Conservation (phyloP, 176 grass and related monocot genomes). For the Oryza brachyantha region DNA sequence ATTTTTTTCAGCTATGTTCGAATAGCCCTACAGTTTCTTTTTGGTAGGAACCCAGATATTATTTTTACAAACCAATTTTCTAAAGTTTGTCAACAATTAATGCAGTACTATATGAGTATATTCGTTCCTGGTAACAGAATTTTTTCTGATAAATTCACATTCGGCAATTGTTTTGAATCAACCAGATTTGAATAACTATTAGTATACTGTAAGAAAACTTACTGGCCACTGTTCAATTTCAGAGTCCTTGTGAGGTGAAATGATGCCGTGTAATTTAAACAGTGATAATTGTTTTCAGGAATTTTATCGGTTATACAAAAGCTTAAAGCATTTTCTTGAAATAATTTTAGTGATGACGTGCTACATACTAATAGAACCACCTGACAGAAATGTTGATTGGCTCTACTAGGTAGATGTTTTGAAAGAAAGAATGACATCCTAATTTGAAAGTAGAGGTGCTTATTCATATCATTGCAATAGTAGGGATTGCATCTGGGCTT, state of each 20-base stretch:
- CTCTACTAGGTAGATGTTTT: not conserved
- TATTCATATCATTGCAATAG: slow-evolving; percentile 5
- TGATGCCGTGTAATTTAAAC: not conserved
- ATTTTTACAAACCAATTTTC: not conserved
- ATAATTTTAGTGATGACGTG: not conserved
- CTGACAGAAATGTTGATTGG: not conserved
- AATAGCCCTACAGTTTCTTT: not conserved
- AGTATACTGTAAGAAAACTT: not conserved
- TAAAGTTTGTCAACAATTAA: not conserved
- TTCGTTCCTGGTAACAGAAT: not conserved
- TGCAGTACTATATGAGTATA: not conserved
- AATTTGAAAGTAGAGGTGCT: not conserved
- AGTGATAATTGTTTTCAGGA: not conserved
- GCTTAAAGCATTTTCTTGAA: not conserved
- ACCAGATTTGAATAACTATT: not conserved
- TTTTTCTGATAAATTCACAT: not conserved
- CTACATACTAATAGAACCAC: not conserved
- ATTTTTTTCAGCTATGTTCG: not conserved
- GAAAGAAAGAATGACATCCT: not conserved
- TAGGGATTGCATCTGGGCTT: not conserved
- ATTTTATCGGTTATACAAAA: no score
- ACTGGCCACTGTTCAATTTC: not conserved
- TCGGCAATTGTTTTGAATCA: not conserved
- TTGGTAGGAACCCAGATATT: no score
- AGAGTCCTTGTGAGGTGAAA: not conserved